Evolutionary conservation across 371 early-diverging fungal species (phyloP), one percentile per base, ranked within the genome.

Genomic region (Mortierella sp.): DNA sequence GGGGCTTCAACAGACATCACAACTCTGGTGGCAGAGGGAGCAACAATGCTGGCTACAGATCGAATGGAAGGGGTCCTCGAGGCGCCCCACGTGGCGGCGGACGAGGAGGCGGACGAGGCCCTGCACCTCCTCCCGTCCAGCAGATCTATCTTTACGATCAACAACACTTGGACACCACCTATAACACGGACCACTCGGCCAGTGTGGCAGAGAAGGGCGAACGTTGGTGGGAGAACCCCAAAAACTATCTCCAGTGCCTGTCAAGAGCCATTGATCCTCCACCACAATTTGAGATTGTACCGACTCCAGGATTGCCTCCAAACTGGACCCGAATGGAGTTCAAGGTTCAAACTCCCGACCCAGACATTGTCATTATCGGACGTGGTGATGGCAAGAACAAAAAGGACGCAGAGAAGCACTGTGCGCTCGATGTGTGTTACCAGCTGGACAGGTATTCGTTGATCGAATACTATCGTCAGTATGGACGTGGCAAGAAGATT

Each of bases 351-450:
- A 63, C 74, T 0, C 74, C 74, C 0, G 74, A 74, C 40, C 66
- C 63, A 0, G 79, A 65, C 12, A 27, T 65, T 28, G 49, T 60
- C 24, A 63, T 79, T 24, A 40, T 49, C 7, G 79, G 67, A 25
- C 47, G 66, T 3, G 81, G 81, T 37, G 81, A 80, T 39, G 67
- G 67, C 53, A 67, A 60, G 61, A 79, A 64, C 53, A 80, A 79
- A 29, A 80, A 79, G 54, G 79, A 80, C 25, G 79, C 81, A 0
- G 81, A 80, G 41, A 80, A 63, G 58, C 45, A 71, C 16, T 73
- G 79, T 27, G 76, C 71, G 5, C 67, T 80, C 22, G 63, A 80
- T 39, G 43, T 60, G 39, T 79, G 76, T 31, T 80, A 79, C 46
- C 65, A 71, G 39, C 50, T 80, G 43, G 70, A 80, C 12, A 59